Base-by-base conservation (phyloP, 257 asterid genomes). In the Voacanga thouarsii region DNA sequence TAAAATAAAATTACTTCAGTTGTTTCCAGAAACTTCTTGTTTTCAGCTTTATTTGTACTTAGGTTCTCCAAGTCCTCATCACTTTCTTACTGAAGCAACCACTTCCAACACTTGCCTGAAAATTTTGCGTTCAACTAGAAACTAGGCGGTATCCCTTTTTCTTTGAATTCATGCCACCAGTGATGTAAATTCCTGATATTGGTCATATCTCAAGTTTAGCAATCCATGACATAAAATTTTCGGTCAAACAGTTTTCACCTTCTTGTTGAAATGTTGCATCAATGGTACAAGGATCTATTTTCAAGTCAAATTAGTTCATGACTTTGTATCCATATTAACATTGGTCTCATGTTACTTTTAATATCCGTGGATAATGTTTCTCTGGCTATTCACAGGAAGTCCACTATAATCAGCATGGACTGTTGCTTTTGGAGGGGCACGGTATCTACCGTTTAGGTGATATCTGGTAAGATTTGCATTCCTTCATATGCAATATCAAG, bases 351-450 rank as follows among this genome's bases (percentile, higher is more conserved):
- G 23, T 6, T 33, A 2, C 43, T 4, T 78, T 16, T 59, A 44
- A n/a, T 28, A 72, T 71, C 71, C 83, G 23, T 43, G 19, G 21
- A 51, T 51, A 51, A 51, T 51, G 3, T 7, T 41, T 41, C 73
- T 44, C 77, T 84, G 76, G 68, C 78, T 80, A 19, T 83, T 78
- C 53, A 79, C 92, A 93, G 99, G 99, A 96, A 83, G 93, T 95
- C 74, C 99, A 96, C 85, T 93, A 93, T 78, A 92, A 93, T 82
- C 98, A 93, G 87, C 99, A 96, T 16, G 99, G 99, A 43, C 76
- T 96, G 80, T 78, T 96, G 88, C 96, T 96, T 75, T 87, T 93
- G 88, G 99, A 93, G 79, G 99, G 99, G 70, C 97, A 89, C 83
- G 99, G 99, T 77, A 83, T 96, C 57, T 96, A 96, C 88, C 96